These are phyloP conservation scores for Syncephalastrum monosporum DNA, from an alignment of 371 early-diverging fungal species.

Conservation along the genomic window DNA sequence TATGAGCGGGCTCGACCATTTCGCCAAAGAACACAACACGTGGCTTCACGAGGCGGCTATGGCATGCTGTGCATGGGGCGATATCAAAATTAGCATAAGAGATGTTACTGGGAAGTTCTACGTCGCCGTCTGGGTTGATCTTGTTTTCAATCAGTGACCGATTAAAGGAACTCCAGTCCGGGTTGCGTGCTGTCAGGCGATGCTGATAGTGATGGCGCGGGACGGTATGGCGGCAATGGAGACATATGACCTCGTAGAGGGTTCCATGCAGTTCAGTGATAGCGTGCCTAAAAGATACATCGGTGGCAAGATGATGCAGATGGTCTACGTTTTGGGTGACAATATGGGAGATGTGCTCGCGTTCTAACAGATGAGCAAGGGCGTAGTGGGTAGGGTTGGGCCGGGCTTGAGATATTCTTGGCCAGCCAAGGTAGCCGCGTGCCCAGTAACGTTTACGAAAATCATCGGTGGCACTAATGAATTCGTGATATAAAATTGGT, in stretches of 20 bases:
- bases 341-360: slow-evolving; percentile 46
- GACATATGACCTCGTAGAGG: slow-evolving; percentile 71
- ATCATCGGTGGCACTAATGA: slow-evolving; percentile 49
- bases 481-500: slow-evolving; percentile 80
- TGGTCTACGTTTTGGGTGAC: slow-evolving; percentile 95
- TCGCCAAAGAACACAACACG: slow-evolving; percentile 91
- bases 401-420: slow-evolving; percentile 58
- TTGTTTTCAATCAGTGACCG: slow-evolving; percentile 28
- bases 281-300: slow-evolving; percentile 11
- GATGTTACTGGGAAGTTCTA: slow-evolving; percentile 59
- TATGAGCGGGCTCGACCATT: slow-evolving; percentile 60
- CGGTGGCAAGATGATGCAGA: slow-evolving; percentile 66
- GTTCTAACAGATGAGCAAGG: slow-evolving; percentile 51
- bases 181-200: slow-evolving; percentile 68
- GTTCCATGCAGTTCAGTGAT: slow-evolving; percentile 89
- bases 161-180: slow-evolving; percentile 49
- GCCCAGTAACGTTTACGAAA: slow-evolving; percentile 90
- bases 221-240: slow-evolving; percentile 57
- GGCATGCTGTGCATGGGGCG: slow-evolving; percentile 70
- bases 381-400: slow-evolving; percentile 76
- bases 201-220: slow-evolving; percentile 67
- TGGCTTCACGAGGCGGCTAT: slow-evolving; percentile 61
- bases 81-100: slow-evolving; percentile 70
- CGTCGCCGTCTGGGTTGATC: slow-evolving; percentile 91
- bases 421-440: slow-evolving; percentile 85